A percentile compares a stretch with the other conserved stretches of the same genome.
Conservation (phyloP, 2,329 filamentous ascomycete genomes). For the Reticulascus tulasneorum region DNA sequence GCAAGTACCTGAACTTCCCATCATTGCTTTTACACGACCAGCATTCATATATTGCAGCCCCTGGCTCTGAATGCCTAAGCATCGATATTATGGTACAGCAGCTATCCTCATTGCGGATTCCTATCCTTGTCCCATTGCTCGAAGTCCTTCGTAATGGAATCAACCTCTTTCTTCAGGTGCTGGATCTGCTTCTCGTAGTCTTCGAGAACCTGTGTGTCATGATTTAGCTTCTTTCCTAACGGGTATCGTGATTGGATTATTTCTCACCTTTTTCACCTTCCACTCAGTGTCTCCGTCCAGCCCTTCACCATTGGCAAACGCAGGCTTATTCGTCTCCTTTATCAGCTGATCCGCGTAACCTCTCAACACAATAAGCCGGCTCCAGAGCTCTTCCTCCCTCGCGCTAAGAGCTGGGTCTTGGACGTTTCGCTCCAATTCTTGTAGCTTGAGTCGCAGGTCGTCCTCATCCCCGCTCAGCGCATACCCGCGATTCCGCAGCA, state of each 20-base stretch:
- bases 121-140: constrained; percentile 51
- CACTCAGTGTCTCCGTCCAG: constrained; percentile 67
- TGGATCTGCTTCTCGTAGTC: constrained; percentile 78
- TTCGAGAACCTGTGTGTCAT: constrained; percentile 59
- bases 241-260: not conserved
- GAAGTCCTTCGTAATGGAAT: constrained; percentile 56
- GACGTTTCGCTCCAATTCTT: constrained; percentile 63
- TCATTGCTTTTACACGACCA: no score
- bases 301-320: constrained; percentile 49
- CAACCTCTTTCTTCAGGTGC: constrained; percentile 70
- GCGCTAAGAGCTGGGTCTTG: constrained; percentile 72
- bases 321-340: constrained; percentile 68
- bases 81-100: no score
- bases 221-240: constrained; percentile 10
- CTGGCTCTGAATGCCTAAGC: no score
- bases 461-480: constrained; percentile 77
- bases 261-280: constrained; percentile 71
- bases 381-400: constrained; percentile 82
- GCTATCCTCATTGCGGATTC: constrained; percentile 24
- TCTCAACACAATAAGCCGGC: constrained; percentile 69
- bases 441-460: constrained; percentile 67
- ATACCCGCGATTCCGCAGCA: constrained; percentile 76
- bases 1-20: no score
- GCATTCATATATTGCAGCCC: no score
- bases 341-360: constrained; percentile 70